Percentiles rank a stretch among this genome's conserved stretches.
Conservation (phyloP, 2,329 filamentous ascomycete genomes). For the Penicillium occitanis region DNA sequence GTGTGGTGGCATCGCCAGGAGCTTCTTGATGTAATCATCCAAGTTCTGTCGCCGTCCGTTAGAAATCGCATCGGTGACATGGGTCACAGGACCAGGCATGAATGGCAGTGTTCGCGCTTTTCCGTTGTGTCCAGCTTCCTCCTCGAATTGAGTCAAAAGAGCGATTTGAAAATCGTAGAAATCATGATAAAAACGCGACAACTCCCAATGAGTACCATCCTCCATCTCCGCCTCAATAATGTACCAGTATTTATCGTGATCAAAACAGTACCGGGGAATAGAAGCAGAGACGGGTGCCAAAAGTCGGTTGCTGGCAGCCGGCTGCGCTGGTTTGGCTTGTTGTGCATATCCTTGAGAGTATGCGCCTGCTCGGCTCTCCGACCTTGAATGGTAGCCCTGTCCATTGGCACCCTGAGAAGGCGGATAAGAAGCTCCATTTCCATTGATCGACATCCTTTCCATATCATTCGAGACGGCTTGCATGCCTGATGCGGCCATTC, state of each 20-base stretch:
- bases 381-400: conserved; percentile 44
- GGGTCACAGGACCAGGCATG: conserved; percentile 97
- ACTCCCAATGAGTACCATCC: conserved; percentile 87
- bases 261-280: conserved; percentile 91
- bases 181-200: conserved; percentile 94
- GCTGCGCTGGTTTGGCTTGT: conserved; percentile 45
- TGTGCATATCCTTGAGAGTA: conserved; percentile 35
- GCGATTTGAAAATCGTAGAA: conserved; percentile 99
- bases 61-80: conserved; percentile 96
- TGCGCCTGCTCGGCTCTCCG: conserved; percentile 36
- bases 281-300: conserved; percentile 77
- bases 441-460: conserved; percentile 75
- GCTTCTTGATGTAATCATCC: conserved; percentile 91
- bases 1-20: conserved; percentile 77
- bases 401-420: conserved; percentile 45
- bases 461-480: conserved; percentile 67
- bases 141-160: conserved; percentile 84
- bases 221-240: conserved; percentile 89
- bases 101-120: conserved; percentile 83
- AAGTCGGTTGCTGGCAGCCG: conserved; percentile 52
- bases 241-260: conserved; percentile 98
- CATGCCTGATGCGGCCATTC: conserved; percentile 33
- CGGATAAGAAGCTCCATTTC: conserved; percentile 52
- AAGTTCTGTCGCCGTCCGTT: conserved; percentile 89
- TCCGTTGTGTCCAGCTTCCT: conserved; percentile 84